Evolutionary conservation across 2,329 filamentous ascomycete species (phyloP).

Genomic region (Metarhizium rileyi): DNA sequence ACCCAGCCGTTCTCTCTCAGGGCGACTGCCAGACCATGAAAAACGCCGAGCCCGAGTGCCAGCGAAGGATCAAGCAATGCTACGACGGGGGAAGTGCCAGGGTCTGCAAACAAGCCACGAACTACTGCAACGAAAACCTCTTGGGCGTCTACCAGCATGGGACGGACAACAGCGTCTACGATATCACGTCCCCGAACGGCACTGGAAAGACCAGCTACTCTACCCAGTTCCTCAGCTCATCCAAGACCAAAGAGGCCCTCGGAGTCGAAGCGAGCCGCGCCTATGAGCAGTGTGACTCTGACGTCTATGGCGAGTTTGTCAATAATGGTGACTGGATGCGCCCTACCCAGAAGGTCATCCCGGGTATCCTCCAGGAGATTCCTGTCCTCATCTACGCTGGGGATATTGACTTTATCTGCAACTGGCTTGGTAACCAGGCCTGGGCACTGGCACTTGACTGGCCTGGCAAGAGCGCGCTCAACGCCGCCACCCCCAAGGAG

Average conservation of each 20-base stretch:
- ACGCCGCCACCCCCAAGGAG: constrained; percentile 57
- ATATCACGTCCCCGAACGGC: constrained; percentile 82
- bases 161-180: constrained; percentile 87
- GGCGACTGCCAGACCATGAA: constrained; percentile 79
- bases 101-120: constrained; percentile 84
- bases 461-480: constrained; percentile 74
- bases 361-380: constrained; percentile 76
- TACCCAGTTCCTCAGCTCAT: constrained; percentile 76
- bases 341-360: constrained; percentile 85
- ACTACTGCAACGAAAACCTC: constrained; percentile 96
- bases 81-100: constrained; percentile 84
- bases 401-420: constrained; percentile 83
- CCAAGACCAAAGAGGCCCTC: constrained; percentile 71
- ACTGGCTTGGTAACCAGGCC: constrained; percentile 96
- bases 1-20: constrained; percentile 72
- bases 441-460: constrained; percentile 93
- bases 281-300: constrained; percentile 93
- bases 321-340: constrained; percentile 88
- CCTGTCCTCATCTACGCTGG: constrained; percentile 90
- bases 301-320: constrained; percentile 95
- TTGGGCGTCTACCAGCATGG: constrained; percentile 78
- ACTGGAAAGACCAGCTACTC: constrained; percentile 84
- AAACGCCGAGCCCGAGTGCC: constrained; percentile 79
- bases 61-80: constrained; percentile 77
- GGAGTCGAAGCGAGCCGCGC: constrained; percentile 70